Evolutionary conservation across 768 basidiomycete species (phyloP), one percentile per base, ranked within the genome.

Genomic region (Leucosporidium scottii): DNA sequence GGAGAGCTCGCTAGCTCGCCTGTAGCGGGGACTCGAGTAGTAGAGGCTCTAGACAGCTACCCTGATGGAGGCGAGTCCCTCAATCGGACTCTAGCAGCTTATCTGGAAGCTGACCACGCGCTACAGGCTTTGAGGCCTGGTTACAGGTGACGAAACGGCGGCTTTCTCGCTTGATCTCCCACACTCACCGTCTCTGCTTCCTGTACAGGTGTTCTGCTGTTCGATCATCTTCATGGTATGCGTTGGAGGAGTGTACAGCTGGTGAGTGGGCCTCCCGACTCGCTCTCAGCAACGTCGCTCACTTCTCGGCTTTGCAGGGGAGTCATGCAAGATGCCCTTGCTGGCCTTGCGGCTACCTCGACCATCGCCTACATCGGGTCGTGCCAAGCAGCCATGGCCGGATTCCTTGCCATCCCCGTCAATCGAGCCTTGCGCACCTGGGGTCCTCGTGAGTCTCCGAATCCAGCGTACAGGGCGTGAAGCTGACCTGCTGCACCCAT

Each of bases 321-420:
- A 23, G 67, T 76, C 1, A 50, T 76, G 13, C 74, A 74, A 28
- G 62, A 64, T n/a, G 60, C 51, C 0, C 67, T 76, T 4, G 72
- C 71, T 2, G 66, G 67, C 1, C 62, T 75, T 10, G 72, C 71
- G 6, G 61, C 73, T 0, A 18, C 70, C 6, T 66, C 74, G 4
- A 74, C 74, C 0, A 65, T 77, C 9, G 66, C 75, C 15, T 76
- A 71, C 53, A 63, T 76, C 28, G 74, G 75, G 47, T n/a, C 64
- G 3, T 56, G 68, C 0, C 67, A 68, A 10, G 67, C 70, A 0
- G 59, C 56, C 8, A 66, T 73, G 1, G 34, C 58, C 3, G 72
- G 72, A 2, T 18, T 74, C 4, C 71, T 69, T 36, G 76, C 74
- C 0, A 71, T 71, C 28, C 67, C 66, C 34, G 34, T 36, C 34